phyloP scores from a whole-genome alignment of 768 basidiomycete species.

The Ephemerocybe angulata region DNA sequence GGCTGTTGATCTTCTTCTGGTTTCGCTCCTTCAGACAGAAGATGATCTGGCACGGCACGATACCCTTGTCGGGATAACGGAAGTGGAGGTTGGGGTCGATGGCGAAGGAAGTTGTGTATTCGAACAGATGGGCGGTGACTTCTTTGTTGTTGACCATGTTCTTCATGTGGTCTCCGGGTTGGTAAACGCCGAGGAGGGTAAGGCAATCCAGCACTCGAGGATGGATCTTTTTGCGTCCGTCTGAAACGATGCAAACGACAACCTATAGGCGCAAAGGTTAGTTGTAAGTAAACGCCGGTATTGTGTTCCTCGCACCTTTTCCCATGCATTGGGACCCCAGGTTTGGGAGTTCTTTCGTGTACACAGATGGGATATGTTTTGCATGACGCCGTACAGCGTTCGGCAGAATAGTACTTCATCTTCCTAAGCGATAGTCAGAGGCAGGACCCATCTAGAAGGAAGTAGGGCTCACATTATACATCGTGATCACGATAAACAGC shows the following conservation, averaged over 20 bases:
- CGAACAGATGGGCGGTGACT: slow-evolving; percentile 69
- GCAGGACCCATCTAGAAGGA: not conserved
- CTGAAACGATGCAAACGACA: slow-evolving; percentile 89
- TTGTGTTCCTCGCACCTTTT: slow-evolving; percentile 56
- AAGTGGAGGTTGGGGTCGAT: slow-evolving; percentile 79
- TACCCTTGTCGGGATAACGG: slow-evolving; percentile 87
- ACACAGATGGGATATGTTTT: slow-evolving; percentile 76
- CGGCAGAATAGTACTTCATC: slow-evolving; percentile 89
- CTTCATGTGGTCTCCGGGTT: slow-evolving; percentile 52
- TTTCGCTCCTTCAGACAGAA: slow-evolving; percentile 92
- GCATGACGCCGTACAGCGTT: slow-evolving; percentile 94
- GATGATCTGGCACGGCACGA: slow-evolving; percentile 92
- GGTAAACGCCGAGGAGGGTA: slow-evolving; percentile 91
- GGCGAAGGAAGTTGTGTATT: slow-evolving; percentile 81
- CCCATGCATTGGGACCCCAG: slow-evolving; percentile 96
- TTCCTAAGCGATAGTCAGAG: slow-evolving; percentile 45
- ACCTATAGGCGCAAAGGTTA: slow-evolving; percentile 43
- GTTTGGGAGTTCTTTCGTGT: slow-evolving; percentile 87
- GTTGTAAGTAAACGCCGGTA: not conserved
- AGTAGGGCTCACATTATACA: slow-evolving; percentile 81
- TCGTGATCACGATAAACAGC: slow-evolving; percentile 90
- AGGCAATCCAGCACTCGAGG: slow-evolving; percentile 85
- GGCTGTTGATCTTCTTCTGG: slow-evolving; percentile 95
- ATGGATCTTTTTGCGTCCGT: slow-evolving; percentile 79
- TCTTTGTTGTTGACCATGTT: slow-evolving; percentile 49